Base-by-base conservation (phyloP, 768 basidiomycete species). In the Leccinum fibrillosum region DNA sequence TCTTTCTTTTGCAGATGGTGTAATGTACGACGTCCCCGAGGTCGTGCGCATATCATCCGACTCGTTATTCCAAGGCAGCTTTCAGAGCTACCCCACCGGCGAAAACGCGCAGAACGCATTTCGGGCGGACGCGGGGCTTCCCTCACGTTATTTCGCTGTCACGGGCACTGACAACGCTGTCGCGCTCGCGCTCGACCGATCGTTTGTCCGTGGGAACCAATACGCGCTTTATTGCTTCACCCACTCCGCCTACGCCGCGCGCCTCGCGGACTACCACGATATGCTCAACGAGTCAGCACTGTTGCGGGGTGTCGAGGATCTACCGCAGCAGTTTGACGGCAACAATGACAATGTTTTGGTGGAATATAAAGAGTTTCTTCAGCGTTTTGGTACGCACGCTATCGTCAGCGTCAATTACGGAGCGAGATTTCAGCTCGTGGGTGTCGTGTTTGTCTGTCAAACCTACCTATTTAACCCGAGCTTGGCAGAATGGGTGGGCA, bases 61-160 rank as follows among this genome's bases (percentile, higher is more conserved):
- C 17, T 2, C 56, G 1, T 0, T 32, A 4, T 52, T 8, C 26
- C 50, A 47, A 19, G 51, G 56, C 15, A 45, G 23, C 21, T 57
- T 57, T 44, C 4, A 45, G 21, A 45, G 50, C n/a, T 56, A 56
- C 13, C 25, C 50, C 26, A 52, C 49, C 6, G 56, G 56, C 9
- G 44, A 13, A 21, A 30, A 56, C 1, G 56, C 15, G 2, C 25
- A 56, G 28, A 45, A n/a, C 5, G 42, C 42, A 11, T 56, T 56
- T 23, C 26, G 30, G 15, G 28, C 30, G 17, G 56, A 52, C n/a
- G 34, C 50, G 5, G 42, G 39, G 32, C 49, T 52, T 15, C 50
- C 56, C 11, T 26, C 56, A 10, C 56, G 39, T 28, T 56, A 56
- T 32, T 52, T 56, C 19, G 56, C 56, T 4, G 56, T 56, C 39